Percentiles rank a stretch among this genome's conserved stretches.
Evolutionary conservation across 176 grass and related monocot species (phyloP).

Genomic region (Miscanthus lutarioriparius): DNA sequence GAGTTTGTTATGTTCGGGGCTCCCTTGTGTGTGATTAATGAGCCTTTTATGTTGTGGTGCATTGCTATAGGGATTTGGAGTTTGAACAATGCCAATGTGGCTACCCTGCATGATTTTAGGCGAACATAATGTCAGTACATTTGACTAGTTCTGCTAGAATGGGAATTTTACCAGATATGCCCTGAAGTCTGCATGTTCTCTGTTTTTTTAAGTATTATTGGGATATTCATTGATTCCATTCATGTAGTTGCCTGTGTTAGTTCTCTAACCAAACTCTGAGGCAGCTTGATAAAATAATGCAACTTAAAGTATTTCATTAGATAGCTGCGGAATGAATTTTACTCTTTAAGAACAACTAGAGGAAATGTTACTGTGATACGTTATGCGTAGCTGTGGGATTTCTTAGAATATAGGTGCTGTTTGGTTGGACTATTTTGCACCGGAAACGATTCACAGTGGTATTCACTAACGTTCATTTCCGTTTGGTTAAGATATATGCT

Average conservation of each 20-base stretch:
- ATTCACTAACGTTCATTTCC: not conserved
- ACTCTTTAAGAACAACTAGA: not conserved
- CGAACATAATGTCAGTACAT: not conserved
- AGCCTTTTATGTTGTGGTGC: not conserved
- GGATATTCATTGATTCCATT: not conserved
- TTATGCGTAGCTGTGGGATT: not conserved
- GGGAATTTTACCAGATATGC: not conserved
- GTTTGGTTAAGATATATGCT: not conserved
- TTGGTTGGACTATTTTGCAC: not conserved
- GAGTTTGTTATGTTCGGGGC: not conserved
- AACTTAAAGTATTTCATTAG: not conserved
- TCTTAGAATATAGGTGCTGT: not conserved
- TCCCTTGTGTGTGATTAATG: not conserved
- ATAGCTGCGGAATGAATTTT: not conserved
- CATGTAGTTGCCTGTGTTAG: not conserved
- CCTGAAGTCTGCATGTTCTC: not conserved
- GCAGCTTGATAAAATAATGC: not conserved
- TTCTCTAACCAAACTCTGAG: slow-evolving; percentile 8
- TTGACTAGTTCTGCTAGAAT: not conserved
- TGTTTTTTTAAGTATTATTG: not conserved
- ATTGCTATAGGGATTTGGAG: slow-evolving; percentile 3
- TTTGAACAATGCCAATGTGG: slow-evolving; percentile 26
- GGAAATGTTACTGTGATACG: not conserved
- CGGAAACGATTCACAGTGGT: not conserved
- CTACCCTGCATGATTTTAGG: not conserved